phyloP scores from a whole-genome alignment of 345 rosid species.

The Pseudoturritis turrita region DNA sequence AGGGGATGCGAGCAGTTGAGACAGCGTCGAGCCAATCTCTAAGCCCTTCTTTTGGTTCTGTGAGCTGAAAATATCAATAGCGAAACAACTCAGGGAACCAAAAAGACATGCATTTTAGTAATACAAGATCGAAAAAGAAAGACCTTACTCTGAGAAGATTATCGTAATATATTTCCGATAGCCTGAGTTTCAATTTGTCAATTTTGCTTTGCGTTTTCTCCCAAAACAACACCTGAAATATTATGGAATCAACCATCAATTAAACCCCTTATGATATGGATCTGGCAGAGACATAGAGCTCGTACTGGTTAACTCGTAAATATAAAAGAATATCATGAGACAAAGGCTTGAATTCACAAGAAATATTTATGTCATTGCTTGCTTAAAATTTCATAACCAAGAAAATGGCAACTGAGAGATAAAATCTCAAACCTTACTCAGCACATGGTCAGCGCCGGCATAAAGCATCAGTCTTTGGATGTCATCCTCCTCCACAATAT shows the following conservation, averaged over 20 bases:
- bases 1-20: constrained; percentile 71
- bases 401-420: background rate
- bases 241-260: constrained; percentile 6
- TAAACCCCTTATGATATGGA: background rate
- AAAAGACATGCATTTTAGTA: background rate
- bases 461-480: constrained; percentile 51
- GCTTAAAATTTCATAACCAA: constrained; percentile 1
- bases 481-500: constrained; percentile 49
- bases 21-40: constrained; percentile 91
- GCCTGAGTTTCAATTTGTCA: constrained; percentile 56
- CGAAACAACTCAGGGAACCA: background rate
- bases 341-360: background rate
- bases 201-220: constrained; percentile 52
- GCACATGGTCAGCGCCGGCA: constrained; percentile 66
- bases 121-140: background rate
- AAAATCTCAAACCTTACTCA: constrained; percentile 66
- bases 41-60: constrained; percentile 67
- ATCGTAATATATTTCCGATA: constrained; percentile 64
- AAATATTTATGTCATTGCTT: background rate
- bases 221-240: constrained; percentile 69
- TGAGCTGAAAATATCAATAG: constrained; percentile 40
- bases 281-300: background rate
- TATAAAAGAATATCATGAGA: background rate
- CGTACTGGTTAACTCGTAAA: background rate
- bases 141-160: constrained; percentile 58